Evolutionary conservation across 1,284 basidiomycete genomes (phyloP).

Genomic region (Trichosporon sp.): DNA sequence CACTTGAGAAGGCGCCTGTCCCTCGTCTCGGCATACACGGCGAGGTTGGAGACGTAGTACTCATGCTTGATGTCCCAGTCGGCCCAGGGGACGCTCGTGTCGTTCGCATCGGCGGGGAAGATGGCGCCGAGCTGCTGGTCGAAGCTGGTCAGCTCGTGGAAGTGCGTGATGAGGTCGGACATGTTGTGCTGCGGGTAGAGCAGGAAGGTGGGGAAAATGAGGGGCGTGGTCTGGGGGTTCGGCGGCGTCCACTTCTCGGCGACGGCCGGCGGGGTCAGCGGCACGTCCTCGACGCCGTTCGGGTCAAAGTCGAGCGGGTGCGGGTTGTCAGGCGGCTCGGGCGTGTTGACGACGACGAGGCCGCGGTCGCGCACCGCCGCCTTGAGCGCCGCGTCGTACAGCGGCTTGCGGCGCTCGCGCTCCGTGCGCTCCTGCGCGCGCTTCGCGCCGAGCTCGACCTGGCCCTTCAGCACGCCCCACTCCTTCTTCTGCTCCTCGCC

Average conservation of each 20-base stretch:
- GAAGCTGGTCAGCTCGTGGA: constrained; percentile 80
- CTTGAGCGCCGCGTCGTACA: constrained; percentile 31
- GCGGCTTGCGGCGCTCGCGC: constrained; percentile 33
- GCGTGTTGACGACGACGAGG: constrained; percentile 38
- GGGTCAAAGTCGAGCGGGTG: constrained; percentile 54
- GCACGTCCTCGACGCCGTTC: constrained; percentile 31
- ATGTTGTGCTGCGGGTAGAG: constrained; percentile 85
- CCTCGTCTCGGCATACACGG: constrained; percentile 77
- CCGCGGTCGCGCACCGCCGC: constrained; percentile 38
- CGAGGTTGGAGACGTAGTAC: constrained; percentile 64
- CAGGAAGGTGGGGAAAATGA: constrained; percentile 84
- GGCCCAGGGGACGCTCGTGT: constrained; percentile 52
- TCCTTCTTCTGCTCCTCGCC: constrained; percentile 20
- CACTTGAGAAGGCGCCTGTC: constrained; percentile 76
- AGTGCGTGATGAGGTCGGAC: constrained; percentile 81
- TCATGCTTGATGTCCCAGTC: constrained; percentile 74
- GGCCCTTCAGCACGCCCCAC: constrained; percentile 21
- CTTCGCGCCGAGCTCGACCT: constrained; percentile 29
- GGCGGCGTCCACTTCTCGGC: constrained; percentile 57
- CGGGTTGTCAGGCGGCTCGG: constrained; percentile 57
- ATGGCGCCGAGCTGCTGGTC: constrained; percentile 70
- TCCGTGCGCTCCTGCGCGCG: constrained; percentile 32
- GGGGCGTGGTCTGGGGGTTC: constrained; percentile 55
- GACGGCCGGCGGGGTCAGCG: constrained; percentile 37
- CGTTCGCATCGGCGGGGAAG: constrained; percentile 58